These are phyloP conservation scores for Boletus sp. DNA, from an alignment of 768 basidiomycete genomes.

Conservation along the genomic window DNA sequence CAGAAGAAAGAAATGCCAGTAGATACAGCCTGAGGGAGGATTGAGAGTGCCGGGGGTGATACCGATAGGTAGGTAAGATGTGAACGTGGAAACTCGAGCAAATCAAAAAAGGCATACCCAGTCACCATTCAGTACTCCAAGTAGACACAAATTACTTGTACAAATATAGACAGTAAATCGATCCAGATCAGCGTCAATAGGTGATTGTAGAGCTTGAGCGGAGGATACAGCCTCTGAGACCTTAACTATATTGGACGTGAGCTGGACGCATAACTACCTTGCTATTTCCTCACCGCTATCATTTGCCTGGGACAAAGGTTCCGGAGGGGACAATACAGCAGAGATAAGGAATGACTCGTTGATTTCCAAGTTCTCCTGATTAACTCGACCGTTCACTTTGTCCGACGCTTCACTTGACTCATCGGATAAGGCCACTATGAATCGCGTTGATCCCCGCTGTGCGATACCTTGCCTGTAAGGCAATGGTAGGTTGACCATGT, in stretches of 20 bases:
- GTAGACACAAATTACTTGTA: constrained; percentile 58
- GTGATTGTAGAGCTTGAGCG: constrained; percentile 33
- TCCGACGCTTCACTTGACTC: constrained; percentile 1
- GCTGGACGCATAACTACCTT: background rate
- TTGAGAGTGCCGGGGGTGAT: too few species aligned
- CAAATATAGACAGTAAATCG: constrained; percentile 60
- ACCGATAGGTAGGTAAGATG: background rate
- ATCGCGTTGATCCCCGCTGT: constrained; percentile 45
- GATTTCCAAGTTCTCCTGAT: constrained; percentile 59
- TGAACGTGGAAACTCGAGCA: background rate
- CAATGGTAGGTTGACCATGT: constrained; percentile 57
- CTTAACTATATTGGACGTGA: background rate
- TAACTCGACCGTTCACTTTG: constrained; percentile 10
- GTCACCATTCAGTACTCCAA: constrained; percentile 71
- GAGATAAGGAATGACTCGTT: constrained; percentile 68
- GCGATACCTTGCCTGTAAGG: constrained; percentile 75
- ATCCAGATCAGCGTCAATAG: constrained; percentile 39
- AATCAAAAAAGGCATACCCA: constrained; percentile 53
- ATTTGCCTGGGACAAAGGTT: constrained; percentile 7
- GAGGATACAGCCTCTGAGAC: constrained; percentile 22
- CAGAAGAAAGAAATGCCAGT: too few species aligned
- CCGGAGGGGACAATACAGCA: constrained; percentile 36
- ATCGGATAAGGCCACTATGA: constrained; percentile 46
- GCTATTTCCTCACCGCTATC: constrained; percentile 6
- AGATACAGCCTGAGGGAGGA: too few species aligned